Evolutionary conservation across 306 rosid species (phyloP).

Genomic region (Vicia sativa): DNA sequence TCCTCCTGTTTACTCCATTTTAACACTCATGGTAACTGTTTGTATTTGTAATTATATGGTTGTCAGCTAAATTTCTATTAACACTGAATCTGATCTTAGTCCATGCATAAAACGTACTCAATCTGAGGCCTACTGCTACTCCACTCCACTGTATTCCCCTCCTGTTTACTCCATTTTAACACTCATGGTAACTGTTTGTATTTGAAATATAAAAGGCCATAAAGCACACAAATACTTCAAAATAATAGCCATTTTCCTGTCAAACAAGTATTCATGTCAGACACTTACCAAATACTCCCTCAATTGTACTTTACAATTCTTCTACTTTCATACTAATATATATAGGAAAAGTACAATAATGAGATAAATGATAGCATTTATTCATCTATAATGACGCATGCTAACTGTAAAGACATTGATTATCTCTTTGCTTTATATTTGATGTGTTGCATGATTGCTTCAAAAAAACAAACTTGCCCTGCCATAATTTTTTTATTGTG

Average conservation of each 20-base stretch:
- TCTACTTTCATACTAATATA: too few species aligned
- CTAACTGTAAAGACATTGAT: not conserved
- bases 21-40: slow-evolving; percentile 20
- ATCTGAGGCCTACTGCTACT: slow-evolving; percentile 11
- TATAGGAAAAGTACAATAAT: not conserved
- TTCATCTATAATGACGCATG: not conserved
- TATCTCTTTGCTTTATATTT: not conserved
- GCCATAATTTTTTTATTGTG: not conserved
- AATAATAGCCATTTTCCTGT: slow-evolving; percentile 2
- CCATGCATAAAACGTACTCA: too few species aligned
- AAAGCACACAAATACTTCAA: slow-evolving; percentile 7
- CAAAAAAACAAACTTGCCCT: not conserved
- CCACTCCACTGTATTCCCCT: slow-evolving; percentile 4
- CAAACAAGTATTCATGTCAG: not conserved
- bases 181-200: slow-evolving; percentile 2
- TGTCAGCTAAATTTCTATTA: too few species aligned
- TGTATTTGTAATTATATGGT: not conserved
- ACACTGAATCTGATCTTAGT: too few species aligned
- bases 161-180: not conserved
- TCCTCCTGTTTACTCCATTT: not conserved
- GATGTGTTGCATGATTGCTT: slow-evolving; percentile 1
- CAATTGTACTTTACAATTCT: too few species aligned
- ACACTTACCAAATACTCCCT: not conserved
- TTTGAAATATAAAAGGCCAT: slow-evolving; percentile 8
- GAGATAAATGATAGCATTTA: not conserved